Conservation (phyloP, 768 basidiomycete genomes). For the Tulasnella sp. region DNA sequence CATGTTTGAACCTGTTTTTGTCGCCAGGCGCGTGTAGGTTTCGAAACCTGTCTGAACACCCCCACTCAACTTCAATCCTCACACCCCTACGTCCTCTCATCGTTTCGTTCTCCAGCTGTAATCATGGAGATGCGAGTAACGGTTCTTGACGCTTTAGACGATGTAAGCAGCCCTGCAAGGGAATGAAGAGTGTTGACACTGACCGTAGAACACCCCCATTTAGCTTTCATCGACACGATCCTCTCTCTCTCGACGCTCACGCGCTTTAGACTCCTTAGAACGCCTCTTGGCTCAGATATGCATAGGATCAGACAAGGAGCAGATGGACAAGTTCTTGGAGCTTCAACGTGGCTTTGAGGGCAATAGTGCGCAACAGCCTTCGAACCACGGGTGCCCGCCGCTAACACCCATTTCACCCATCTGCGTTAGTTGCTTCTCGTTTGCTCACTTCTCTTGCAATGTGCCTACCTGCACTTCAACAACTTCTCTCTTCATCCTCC, state of each 20-base stretch:
- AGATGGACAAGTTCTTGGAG: slow-evolving; percentile 58
- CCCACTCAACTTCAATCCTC: slow-evolving; percentile 10
- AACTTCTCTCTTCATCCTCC: slow-evolving; percentile 44
- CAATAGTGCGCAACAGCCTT: slow-evolving; percentile 61
- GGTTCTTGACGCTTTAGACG: slow-evolving; percentile 61
- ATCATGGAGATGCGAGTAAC: slow-evolving; percentile 31
- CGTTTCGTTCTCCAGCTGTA: background rate
- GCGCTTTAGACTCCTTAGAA: slow-evolving; percentile 58
- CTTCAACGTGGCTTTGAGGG: slow-evolving; percentile 82
- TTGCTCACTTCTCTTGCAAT: slow-evolving; percentile 64
- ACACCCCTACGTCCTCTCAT: background rate
- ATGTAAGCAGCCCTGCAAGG: slow-evolving; percentile 52
- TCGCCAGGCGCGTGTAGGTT: slow-evolving; percentile 16
- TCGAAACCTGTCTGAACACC: slow-evolving; percentile 12
- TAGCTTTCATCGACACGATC: slow-evolving; percentile 69
- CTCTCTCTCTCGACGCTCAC: slow-evolving; percentile 54
- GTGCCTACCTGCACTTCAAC: slow-evolving; percentile 41
- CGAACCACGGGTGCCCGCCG: background rate
- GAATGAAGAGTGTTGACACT: background rate
- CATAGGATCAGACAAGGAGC: slow-evolving; percentile 48
- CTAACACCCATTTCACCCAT: slow-evolving; percentile 30
- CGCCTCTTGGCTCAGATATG: slow-evolving; percentile 50
- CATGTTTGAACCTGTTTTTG: slow-evolving; percentile 5
- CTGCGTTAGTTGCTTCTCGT: slow-evolving; percentile 65
- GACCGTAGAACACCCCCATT: slow-evolving; percentile 35